A percentile compares a stretch with the other conserved stretches of the same genome.
Evolutionary conservation across 2,329 filamentous ascomycete species (phyloP).

Genomic region (Clarireedia sp.): DNA sequence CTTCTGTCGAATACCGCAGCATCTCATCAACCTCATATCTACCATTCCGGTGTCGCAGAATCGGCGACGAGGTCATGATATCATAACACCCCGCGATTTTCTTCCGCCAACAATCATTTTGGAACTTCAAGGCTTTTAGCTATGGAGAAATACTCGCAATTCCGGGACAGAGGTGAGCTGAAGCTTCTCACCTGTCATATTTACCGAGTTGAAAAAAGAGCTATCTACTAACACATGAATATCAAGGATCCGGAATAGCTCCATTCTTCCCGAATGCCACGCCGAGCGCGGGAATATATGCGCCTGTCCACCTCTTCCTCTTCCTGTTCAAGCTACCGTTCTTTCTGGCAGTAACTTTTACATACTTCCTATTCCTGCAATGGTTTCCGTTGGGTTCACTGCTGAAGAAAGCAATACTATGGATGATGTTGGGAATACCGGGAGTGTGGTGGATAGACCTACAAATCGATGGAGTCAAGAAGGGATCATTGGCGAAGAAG

Average conservation of each 20-base stretch:
- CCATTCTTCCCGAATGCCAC: slow-evolving; percentile 82
- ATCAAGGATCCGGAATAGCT: slow-evolving; percentile 81
- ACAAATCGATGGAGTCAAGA: slow-evolving; percentile 94
- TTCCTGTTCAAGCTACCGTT: slow-evolving; percentile 76
- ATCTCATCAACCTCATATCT: neutral
- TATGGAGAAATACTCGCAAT: slow-evolving; percentile 74
- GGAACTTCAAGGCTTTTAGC: neutral
- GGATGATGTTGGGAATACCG: slow-evolving; percentile 78
- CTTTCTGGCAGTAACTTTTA: slow-evolving; percentile 56
- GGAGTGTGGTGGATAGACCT: slow-evolving; percentile 98
- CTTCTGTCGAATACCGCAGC: too few species aligned
- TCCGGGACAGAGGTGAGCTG: slow-evolving; percentile 59
- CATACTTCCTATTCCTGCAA: slow-evolving; percentile 77
- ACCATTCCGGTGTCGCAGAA: neutral
- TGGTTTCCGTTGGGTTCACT: slow-evolving; percentile 65
- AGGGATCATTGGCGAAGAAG: slow-evolving; percentile 74
- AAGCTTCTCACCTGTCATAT: slow-evolving; percentile 1
- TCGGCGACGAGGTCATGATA: slow-evolving; percentile 3
- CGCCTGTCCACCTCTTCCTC: slow-evolving; percentile 60
- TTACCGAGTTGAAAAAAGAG: neutral
- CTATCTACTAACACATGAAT: slow-evolving; percentile 19
- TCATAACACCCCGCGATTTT: neutral
- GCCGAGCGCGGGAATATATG: slow-evolving; percentile 52
- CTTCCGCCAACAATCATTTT: neutral
- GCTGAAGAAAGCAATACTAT: slow-evolving; percentile 75